Conservation (phyloP, 2,329 filamentous ascomycete species). For the Hirsutella rhossiliensis region DNA sequence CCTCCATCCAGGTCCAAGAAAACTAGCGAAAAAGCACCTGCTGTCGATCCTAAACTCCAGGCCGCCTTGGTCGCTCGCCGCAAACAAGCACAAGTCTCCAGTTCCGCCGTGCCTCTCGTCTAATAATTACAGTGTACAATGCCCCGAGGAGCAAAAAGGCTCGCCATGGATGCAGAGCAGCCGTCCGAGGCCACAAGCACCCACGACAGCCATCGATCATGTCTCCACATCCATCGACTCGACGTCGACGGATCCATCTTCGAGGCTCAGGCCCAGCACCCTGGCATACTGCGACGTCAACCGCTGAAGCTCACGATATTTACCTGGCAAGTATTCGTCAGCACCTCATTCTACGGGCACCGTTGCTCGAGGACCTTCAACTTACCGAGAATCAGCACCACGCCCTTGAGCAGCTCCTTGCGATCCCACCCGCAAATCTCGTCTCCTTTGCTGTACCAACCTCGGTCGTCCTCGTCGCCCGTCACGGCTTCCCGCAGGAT, state of each 20-base stretch:
- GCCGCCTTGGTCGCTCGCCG: neutral
- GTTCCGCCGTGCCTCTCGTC: too few species aligned
- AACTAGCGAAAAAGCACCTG: neutral
- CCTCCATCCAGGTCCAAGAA: too few species aligned
- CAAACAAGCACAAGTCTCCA: too few species aligned
- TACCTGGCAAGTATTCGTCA: slow-evolving; percentile 45
- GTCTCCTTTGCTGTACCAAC: slow-evolving; percentile 55
- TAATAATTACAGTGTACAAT: too few species aligned
- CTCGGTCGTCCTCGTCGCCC: slow-evolving; percentile 33
- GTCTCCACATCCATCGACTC: slow-evolving; percentile 30
- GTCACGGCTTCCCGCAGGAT: slow-evolving; percentile 45
- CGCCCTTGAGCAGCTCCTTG: slow-evolving; percentile 76
- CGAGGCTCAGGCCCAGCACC: slow-evolving; percentile 52
- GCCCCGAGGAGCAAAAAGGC: too few species aligned
- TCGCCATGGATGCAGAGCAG: neutral
- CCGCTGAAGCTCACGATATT: slow-evolving; percentile 88
- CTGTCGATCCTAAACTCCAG: neutral
- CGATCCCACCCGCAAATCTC: slow-evolving; percentile 85
- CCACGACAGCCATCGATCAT: slow-evolving; percentile 6
- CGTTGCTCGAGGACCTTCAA: slow-evolving; percentile 7
- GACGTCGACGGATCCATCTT: slow-evolving; percentile 30
- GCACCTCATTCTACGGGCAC: slow-evolving; percentile 6
- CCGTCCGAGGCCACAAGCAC: neutral
- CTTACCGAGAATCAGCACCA: slow-evolving; percentile 85
- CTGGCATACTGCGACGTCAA: slow-evolving; percentile 92